Conservation (phyloP, 1,139 yeast species). For the Suhomyces choctaworum region DNA sequence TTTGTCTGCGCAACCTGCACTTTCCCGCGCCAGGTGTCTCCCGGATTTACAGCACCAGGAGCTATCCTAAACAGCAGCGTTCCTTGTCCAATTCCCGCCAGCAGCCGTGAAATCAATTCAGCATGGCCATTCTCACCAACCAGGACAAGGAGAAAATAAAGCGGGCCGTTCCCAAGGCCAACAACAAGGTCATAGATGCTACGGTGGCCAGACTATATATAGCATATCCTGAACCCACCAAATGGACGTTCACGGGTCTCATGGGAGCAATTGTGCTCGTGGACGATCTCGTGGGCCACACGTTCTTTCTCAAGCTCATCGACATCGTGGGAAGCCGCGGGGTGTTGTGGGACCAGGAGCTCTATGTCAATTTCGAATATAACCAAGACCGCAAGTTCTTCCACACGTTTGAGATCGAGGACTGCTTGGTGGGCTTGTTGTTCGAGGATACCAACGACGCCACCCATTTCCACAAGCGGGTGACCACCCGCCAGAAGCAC, state of each 20-base stretch:
- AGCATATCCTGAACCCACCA: constrained; percentile 79
- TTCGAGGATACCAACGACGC: constrained; percentile 93
- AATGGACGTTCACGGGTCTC: constrained; percentile 88
- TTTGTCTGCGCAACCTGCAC: too few species aligned
- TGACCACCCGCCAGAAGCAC: constrained; percentile 72
- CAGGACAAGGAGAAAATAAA: constrained; percentile 86
- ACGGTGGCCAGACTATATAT: constrained; percentile 87
- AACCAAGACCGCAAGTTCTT: constrained; percentile 92
- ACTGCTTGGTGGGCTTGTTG: constrained; percentile 81
- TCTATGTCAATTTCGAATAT: constrained; percentile 83
- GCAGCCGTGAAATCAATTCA: constrained; percentile 1
- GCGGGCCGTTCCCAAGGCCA: constrained; percentile 82
- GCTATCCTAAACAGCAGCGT: too few species aligned
- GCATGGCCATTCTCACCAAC: constrained; percentile 62
- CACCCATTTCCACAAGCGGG: constrained; percentile 75
- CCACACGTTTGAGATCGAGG: constrained; percentile 92
- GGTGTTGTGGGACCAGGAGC: constrained; percentile 95
- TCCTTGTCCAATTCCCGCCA: too few species aligned
- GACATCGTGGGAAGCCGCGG: constrained; percentile 83
- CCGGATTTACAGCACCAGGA: too few species aligned
- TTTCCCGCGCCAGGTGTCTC: too few species aligned
- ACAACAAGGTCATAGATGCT: constrained; percentile 87
- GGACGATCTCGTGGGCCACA: constrained; percentile 92
- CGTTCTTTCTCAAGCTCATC: constrained; percentile 84
- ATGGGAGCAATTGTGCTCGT: constrained; percentile 85